phyloP scores from a whole-genome alignment of 192 early-diverging fungal species.

The Backusella luteola region DNA sequence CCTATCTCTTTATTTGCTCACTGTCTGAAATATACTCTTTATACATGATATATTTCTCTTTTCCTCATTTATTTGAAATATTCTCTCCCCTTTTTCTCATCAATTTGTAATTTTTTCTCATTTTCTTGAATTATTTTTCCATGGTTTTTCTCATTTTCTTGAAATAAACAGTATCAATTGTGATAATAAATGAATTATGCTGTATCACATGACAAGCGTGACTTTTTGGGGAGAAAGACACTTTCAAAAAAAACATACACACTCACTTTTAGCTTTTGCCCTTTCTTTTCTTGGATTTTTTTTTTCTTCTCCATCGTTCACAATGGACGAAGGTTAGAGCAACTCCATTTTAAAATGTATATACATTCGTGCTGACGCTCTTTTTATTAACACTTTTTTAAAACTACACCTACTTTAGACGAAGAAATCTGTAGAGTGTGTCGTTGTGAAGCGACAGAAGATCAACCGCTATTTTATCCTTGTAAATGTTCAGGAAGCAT shows the following conservation, averaged over 20 bases:
- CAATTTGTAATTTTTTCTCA: too few species aligned
- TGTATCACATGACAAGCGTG: background rate
- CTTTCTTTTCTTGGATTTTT: background rate
- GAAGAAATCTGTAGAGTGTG: conserved; percentile 83
- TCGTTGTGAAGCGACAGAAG: conserved; percentile 68
- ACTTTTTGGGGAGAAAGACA: background rate
- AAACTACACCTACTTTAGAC: background rate
- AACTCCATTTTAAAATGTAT: background rate
- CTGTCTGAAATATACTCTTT: too few species aligned
- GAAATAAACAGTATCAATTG: too few species aligned
- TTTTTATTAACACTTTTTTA: background rate
- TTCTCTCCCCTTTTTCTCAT: too few species aligned
- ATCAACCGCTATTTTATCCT: conserved; percentile 89
- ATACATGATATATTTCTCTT: too few species aligned
- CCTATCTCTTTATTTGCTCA: too few species aligned
- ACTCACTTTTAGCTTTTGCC: background rate
- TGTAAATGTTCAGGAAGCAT: conserved; percentile 98
- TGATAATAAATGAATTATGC: background rate
- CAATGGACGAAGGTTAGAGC: background rate
- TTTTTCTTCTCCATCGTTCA: background rate
- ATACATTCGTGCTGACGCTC: background rate
- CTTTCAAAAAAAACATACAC: background rate
- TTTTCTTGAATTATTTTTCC: too few species aligned
- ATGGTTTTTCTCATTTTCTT: too few species aligned
- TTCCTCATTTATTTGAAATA: too few species aligned